Evolutionary conservation across 768 basidiomycete genomes (phyloP).

Genomic region (Tubosaeta sp.): DNA sequence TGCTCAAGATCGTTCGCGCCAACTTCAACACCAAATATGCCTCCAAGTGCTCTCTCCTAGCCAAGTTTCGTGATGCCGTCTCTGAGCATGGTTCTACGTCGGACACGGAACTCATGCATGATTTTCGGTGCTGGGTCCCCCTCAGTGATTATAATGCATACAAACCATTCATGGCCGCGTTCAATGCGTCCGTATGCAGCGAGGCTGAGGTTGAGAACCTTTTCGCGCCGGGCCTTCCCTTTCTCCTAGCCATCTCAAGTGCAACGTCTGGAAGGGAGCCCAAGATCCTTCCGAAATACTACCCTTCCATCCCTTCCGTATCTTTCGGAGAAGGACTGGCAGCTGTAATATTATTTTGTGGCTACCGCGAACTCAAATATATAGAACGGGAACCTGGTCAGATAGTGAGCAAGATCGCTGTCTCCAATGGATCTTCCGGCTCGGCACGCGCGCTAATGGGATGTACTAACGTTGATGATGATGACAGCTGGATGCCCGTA

Average conservation of each 20-base stretch:
- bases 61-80: too few relatives aligned
- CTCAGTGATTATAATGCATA: constrained; percentile 6
- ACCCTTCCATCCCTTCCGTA: too few relatives aligned
- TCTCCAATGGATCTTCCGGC: not conserved
- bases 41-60: too few relatives aligned
- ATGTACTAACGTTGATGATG: not conserved
- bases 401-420: not conserved
- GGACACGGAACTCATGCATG: not conserved
- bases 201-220: constrained; percentile 7
- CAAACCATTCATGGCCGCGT: constrained; percentile 4
- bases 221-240: constrained; percentile 11
- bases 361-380: not conserved
- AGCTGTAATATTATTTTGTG: not conserved
- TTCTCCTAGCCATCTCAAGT: not conserved
- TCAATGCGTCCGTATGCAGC: constrained; percentile 7
- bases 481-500: not conserved
- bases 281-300: too few relatives aligned
- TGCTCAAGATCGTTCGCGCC: too few relatives aligned
- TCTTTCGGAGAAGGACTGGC: not conserved
- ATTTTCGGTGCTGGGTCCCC: not conserved
- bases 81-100: not conserved
- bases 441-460: not conserved
- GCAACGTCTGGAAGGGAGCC: too few relatives aligned
- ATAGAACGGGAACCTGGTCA: not conserved
- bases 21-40: too few relatives aligned